These are phyloP conservation scores for Alternaria longipes DNA, from an alignment of 2,329 filamentous ascomycete species.

Conservation along the genomic window DNA sequence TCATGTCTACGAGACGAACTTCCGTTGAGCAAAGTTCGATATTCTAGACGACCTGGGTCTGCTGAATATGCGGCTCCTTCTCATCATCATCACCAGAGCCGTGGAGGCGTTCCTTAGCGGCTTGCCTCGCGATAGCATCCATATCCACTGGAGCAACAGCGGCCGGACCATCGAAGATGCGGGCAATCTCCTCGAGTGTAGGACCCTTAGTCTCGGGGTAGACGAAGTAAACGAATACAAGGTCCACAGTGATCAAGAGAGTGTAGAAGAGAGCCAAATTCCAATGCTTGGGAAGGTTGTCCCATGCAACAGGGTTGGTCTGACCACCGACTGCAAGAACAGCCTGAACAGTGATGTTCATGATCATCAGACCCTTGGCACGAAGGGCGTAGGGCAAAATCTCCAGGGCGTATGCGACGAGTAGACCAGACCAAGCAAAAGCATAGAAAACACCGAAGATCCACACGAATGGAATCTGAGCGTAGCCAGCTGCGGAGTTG, in stretches of 20 bases:
- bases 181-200: constrained; percentile 73
- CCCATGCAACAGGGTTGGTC: constrained; percentile 70
- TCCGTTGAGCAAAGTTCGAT: background rate
- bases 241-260: constrained; percentile 67
- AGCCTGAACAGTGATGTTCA: constrained; percentile 72
- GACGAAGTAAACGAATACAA: constrained; percentile 64
- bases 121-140: constrained; percentile 34
- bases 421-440: constrained; percentile 66
- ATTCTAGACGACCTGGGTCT: background rate
- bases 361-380: constrained; percentile 61
- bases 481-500: constrained; percentile 52
- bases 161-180: constrained; percentile 72
- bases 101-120: constrained; percentile 23
- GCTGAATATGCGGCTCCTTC: constrained; percentile 25
- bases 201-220: constrained; percentile 69
- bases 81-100: constrained; percentile 21
- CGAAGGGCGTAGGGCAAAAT: constrained; percentile 61
- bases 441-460: constrained; percentile 63
- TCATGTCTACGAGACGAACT: background rate
- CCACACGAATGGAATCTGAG: constrained; percentile 62
- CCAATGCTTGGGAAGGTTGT: constrained; percentile 65
- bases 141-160: constrained; percentile 51
- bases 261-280: constrained; percentile 73
- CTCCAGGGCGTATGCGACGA: constrained; percentile 63
- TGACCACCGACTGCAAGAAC: constrained; percentile 69